These are phyloP conservation scores for Fomitiporia mediterranea DNA, from an alignment of 1,284 basidiomycete genomes.

Conservation along the genomic window DNA sequence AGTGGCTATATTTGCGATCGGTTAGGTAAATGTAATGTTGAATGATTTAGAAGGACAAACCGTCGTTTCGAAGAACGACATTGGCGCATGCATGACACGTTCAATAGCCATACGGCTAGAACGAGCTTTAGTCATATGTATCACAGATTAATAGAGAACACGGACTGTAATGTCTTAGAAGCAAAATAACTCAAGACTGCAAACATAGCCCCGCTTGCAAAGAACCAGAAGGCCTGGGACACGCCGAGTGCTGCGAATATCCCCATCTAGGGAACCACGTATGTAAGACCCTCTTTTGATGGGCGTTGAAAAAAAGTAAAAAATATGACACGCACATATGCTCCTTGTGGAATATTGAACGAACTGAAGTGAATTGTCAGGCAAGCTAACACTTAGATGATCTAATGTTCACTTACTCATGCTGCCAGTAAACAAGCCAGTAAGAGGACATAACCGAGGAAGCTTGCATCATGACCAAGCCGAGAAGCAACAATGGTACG, in stretches of 20 bases:
- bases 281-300: not conserved
- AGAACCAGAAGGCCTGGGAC: slow-evolving; percentile 45
- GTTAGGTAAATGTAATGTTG: not conserved
- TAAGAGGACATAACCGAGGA: slow-evolving; percentile 60
- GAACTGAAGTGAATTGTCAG: not conserved
- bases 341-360: slow-evolving; percentile 23
- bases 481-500: slow-evolving; percentile 48
- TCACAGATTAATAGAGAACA: not conserved
- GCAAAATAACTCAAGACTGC: slow-evolving; percentile 54
- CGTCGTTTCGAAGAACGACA: slow-evolving; percentile 88
- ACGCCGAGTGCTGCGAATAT: slow-evolving; percentile 57
- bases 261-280: slow-evolving; percentile 47
- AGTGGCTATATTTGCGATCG: slow-evolving; percentile 49
- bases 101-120: slow-evolving; percentile 46
- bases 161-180: slow-evolving; percentile 39
- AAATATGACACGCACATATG: slow-evolving; percentile 45
- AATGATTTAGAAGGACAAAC: slow-evolving; percentile 33
- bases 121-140: not conserved
- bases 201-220: slow-evolving; percentile 51
- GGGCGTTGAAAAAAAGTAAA: slow-evolving; percentile 52
- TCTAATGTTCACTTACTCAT: slow-evolving; percentile 33
- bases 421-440: slow-evolving; percentile 74
- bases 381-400: not conserved
- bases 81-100: slow-evolving; percentile 70
- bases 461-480: slow-evolving; percentile 54